Conservation (phyloP, 2,329 filamentous ascomycete species). For the Claviceps citrina region DNA sequence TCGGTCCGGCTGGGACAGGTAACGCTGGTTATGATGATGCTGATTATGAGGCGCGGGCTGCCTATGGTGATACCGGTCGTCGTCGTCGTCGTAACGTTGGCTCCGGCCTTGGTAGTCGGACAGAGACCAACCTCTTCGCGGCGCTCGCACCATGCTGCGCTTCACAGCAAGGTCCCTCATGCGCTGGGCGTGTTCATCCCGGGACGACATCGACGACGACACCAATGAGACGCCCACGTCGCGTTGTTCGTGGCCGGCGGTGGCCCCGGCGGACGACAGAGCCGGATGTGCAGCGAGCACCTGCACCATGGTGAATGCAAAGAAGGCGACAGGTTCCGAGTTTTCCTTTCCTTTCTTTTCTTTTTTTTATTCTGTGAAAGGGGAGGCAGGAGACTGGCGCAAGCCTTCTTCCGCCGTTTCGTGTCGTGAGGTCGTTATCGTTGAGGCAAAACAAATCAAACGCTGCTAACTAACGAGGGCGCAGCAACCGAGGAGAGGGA, state of each 20-base stretch:
- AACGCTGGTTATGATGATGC: too few species aligned
- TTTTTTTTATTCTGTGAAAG: neutral
- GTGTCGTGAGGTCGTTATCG: too few species aligned
- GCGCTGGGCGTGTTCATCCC: slow-evolving; percentile 27
- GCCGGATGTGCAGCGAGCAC: slow-evolving; percentile 16
- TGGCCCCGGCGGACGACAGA: slow-evolving; percentile 11
- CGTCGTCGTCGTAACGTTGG: neutral
- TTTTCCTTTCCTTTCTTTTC: neutral
- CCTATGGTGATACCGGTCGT: slow-evolving; percentile 2
- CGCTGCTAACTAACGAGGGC: too few species aligned
- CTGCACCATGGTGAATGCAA: slow-evolving; percentile 20
- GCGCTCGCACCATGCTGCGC: slow-evolving; percentile 22
- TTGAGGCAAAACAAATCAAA: too few species aligned
- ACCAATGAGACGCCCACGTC: too few species aligned
- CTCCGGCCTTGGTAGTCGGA: slow-evolving; percentile 26
- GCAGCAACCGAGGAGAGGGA: too few species aligned
- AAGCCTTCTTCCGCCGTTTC: too few species aligned
- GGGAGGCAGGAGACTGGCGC: too few species aligned
- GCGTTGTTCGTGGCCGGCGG: slow-evolving; percentile 9
- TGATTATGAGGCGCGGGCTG: too few species aligned
- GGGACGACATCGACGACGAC: too few species aligned
- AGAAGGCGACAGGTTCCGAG: too few species aligned
- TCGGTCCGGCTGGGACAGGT: too few species aligned
- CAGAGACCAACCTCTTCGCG: slow-evolving; percentile 32
- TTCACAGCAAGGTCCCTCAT: slow-evolving; percentile 23